Conservation (phyloP, 2,329 filamentous ascomycete species). For the Aspergillus pseudotamarii region DNA sequence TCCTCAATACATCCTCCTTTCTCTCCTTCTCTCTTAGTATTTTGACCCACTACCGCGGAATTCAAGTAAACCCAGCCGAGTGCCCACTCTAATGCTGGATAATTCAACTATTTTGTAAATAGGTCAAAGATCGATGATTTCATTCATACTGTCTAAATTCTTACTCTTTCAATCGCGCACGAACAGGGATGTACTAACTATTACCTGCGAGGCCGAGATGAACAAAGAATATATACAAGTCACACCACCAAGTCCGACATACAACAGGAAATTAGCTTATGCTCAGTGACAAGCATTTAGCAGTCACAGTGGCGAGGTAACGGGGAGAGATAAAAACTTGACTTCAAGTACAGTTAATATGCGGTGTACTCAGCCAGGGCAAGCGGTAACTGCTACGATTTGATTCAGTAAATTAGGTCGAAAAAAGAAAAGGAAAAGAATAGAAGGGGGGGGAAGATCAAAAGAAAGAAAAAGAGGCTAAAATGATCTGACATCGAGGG, state of each 20-base stretch:
- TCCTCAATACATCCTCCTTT: background rate
- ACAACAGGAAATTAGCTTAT: background rate
- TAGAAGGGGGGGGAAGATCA: fast-evolving
- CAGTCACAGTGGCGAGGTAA: background rate
- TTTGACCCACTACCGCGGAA: background rate
- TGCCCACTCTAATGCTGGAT: background rate
- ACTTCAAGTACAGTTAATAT: background rate
- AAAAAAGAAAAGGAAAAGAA: background rate
- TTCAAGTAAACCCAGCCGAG: background rate
- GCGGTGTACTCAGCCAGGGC: background rate
- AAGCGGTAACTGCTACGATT: background rate
- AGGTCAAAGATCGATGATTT: slow-evolving; percentile 2
- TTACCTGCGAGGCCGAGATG: background rate
- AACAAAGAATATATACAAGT: slow-evolving; percentile 6
- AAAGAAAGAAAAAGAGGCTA: background rate
- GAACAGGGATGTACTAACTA: background rate
- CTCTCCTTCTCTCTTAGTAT: background rate
- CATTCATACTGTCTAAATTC: background rate
- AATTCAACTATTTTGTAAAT: background rate
- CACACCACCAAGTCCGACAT: background rate
- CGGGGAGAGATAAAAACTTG: background rate
- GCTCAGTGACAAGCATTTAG: background rate
- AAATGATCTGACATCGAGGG: background rate
- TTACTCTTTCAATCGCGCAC: background rate
- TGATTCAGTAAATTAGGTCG: background rate